phyloP scores from a whole-genome alignment of 768 basidiomycete species.

The Rhizopogon roseolus region DNA sequence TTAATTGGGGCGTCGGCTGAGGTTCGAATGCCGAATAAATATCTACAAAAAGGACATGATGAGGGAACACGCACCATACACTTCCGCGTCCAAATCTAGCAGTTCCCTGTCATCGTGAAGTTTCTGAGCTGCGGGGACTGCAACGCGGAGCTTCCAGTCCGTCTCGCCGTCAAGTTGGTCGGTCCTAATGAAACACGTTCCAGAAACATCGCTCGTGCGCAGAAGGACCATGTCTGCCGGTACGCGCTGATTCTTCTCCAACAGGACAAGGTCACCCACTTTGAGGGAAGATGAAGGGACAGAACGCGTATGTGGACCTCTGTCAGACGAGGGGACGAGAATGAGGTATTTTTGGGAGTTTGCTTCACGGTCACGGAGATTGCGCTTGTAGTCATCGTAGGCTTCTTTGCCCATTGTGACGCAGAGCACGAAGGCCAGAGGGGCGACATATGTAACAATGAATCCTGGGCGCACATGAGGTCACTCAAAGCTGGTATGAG shows the following conservation, averaged over 20 bases:
- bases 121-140: slow-evolving; percentile 80
- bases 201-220: slow-evolving; percentile 81
- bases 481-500: background rate
- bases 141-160: slow-evolving; percentile 96
- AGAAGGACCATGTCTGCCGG: slow-evolving; percentile 92
- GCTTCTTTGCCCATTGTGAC: slow-evolving; percentile 99
- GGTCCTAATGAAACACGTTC: slow-evolving; percentile 95
- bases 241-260: slow-evolving; percentile 97
- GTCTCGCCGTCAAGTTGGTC: slow-evolving; percentile 99
- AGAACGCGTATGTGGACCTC: slow-evolving; percentile 57
- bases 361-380: slow-evolving; percentile 88
- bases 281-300: slow-evolving; percentile 84
- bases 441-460: slow-evolving; percentile 93
- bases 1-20: slow-evolving; percentile 92
- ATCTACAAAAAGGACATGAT: background rate
- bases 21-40: slow-evolving; percentile 3
- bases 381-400: slow-evolving; percentile 95
- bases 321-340: slow-evolving; percentile 51
- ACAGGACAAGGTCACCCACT: slow-evolving; percentile 84
- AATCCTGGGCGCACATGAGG: slow-evolving; percentile 53
- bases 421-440: slow-evolving; percentile 88
- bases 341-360: slow-evolving; percentile 91
- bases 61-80: slow-evolving; percentile 62
- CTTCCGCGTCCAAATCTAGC: slow-evolving; percentile 71
- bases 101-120: slow-evolving; percentile 50